Percentiles rank a stretch among this genome's conserved stretches.
Evolutionary conservation across 306 rosid species (phyloP).

Genomic region (Trifolium repens): DNA sequence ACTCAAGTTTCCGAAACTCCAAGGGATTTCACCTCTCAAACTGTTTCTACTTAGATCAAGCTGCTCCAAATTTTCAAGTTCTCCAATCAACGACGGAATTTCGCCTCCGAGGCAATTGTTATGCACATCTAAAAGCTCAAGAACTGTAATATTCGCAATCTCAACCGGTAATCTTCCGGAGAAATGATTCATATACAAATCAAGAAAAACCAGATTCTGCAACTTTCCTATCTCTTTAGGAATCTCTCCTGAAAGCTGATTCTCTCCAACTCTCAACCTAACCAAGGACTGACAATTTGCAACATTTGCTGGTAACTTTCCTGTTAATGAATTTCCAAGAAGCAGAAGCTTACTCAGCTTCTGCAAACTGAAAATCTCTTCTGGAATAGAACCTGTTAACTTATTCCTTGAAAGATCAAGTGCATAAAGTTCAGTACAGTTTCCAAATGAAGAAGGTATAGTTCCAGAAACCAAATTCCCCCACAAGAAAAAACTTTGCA

Average conservation of each 20-base stretch:
- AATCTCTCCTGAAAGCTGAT: conserved; percentile 86
- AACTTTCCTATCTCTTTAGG: conserved; percentile 85
- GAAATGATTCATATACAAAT: conserved; percentile 89
- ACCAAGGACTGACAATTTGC: conserved; percentile 81
- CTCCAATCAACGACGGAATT: conserved; percentile 75
- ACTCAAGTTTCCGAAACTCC: conserved; percentile 87
- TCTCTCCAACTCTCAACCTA: conserved; percentile 90
- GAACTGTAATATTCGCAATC: conserved; percentile 85
- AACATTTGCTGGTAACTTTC: conserved; percentile 68
- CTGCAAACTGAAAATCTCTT: conserved; percentile 87
- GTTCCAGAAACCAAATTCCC: conserved; percentile 87
- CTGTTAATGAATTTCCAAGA: conserved; percentile 86
- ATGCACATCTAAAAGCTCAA: conserved; percentile 88
- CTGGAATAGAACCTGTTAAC: conserved; percentile 87
- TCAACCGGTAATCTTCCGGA: conserved; percentile 79
- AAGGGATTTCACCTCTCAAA: conserved; percentile 78
- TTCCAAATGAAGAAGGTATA: conserved; percentile 84
- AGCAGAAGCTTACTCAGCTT: conserved; percentile 94
- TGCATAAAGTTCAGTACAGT: conserved; percentile 87
- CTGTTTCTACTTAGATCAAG: conserved; percentile 91
- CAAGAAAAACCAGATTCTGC: conserved; percentile 92
- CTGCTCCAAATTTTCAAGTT: conserved; percentile 89
- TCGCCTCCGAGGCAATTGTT: conserved; percentile 76
- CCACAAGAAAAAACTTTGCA: conserved; percentile 92
- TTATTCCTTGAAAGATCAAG: conserved; percentile 97